Percentiles rank a stretch among this genome's conserved stretches.
phyloP scores from a whole-genome alignment of 257 asterid genomes.

The Avicennia marina region DNA sequence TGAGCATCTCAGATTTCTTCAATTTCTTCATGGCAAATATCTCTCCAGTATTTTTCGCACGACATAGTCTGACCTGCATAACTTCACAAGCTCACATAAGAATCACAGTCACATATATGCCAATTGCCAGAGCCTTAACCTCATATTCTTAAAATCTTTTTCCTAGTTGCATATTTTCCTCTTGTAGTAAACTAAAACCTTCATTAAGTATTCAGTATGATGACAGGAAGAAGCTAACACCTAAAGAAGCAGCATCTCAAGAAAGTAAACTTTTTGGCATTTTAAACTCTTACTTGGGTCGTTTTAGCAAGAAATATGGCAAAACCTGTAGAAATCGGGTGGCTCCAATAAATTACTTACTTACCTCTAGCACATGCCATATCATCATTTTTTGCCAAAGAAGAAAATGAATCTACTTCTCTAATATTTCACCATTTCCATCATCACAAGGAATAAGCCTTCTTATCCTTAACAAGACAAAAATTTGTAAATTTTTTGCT shows the following conservation, averaged over 20 bases:
- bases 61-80: slow-evolving; percentile 90
- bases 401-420: too few species aligned
- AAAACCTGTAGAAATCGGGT: neutral
- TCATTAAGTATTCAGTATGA: neutral
- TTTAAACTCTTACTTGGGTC: neutral
- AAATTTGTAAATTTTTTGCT: neutral
- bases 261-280: too few species aligned
- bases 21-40: slow-evolving; percentile 92
- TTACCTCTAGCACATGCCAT: too few species aligned
- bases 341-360: too few species aligned
- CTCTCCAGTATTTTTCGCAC: slow-evolving; percentile 82
- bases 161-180: neutral
- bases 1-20: slow-evolving; percentile 94
- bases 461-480: too few species aligned
- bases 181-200: neutral
- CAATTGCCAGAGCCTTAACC: too few species aligned
- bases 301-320: neutral
- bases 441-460: too few species aligned
- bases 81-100: slow-evolving; percentile 17
- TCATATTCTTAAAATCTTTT: too few species aligned
- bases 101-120: neutral
- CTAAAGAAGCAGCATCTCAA: neutral
- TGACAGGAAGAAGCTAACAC: neutral
- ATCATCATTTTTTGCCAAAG: too few species aligned
- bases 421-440: too few species aligned